A percentile compares a stretch with the other conserved stretches of the same genome.
Conservation (phyloP, 805 yeast species). For the Saturnispora gosingensis region DNA sequence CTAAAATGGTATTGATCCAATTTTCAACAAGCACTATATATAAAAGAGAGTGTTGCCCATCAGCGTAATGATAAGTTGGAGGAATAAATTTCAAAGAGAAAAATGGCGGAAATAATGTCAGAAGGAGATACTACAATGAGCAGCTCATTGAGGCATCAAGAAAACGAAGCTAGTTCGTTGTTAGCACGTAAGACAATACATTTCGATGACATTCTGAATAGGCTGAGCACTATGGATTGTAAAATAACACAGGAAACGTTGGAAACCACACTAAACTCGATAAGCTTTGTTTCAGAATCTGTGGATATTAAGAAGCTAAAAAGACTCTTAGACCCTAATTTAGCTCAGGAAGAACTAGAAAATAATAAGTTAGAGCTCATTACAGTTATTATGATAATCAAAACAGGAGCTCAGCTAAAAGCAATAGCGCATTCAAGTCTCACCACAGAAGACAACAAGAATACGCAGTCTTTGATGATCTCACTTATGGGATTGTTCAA, state of each 20-base stretch:
- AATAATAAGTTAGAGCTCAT: constrained; percentile 20
- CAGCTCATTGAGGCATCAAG: background rate
- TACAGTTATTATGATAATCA: constrained; percentile 20
- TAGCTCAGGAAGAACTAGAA: constrained; percentile 3
- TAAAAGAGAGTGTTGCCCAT: background rate
- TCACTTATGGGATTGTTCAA: constrained; percentile 17
- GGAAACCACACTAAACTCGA: background rate
- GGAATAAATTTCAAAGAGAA: background rate
- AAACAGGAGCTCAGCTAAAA: constrained; percentile 12
- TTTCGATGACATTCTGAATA: background rate
- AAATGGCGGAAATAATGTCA: background rate
- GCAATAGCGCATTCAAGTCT: constrained; percentile 8
- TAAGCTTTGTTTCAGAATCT: background rate
- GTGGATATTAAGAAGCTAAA: background rate
- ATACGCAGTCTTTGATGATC: constrained; percentile 11
- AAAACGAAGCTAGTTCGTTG: background rate
- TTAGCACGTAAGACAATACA: background rate
- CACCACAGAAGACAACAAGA: constrained; percentile 11
- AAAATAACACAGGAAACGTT: background rate
- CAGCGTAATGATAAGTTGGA: background rate
- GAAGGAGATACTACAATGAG: background rate
- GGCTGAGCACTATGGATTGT: background rate
- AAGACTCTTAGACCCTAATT: background rate
- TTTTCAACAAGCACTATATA: background rate
- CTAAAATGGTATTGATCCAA: background rate